A percentile compares a stretch with the other conserved stretches of the same genome.
Evolutionary conservation across 768 basidiomycete genomes (phyloP).

Genomic region (Rhizopogon salebrosus): DNA sequence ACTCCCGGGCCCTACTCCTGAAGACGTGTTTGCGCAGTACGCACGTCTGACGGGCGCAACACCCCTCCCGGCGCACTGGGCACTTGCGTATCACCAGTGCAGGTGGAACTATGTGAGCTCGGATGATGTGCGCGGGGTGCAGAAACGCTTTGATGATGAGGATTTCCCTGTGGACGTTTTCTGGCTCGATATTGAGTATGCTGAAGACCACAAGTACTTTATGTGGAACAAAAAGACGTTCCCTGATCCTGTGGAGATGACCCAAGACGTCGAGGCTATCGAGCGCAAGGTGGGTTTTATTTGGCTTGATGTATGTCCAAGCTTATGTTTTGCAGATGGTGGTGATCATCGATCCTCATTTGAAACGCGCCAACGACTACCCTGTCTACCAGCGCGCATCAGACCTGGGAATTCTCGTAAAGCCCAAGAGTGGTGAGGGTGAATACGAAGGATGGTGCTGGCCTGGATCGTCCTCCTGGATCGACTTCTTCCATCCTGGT

Average conservation of each 20-base stretch:
- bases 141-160: slow-evolving; percentile 85
- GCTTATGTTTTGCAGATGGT: slow-evolving; percentile 67
- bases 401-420: slow-evolving; percentile 78
- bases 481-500: slow-evolving; percentile 92
- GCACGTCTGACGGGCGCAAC: slow-evolving; percentile 79
- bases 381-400: slow-evolving; percentile 83
- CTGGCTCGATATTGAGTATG: slow-evolving; percentile 97
- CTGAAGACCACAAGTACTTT: slow-evolving; percentile 93
- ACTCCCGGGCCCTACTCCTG: slow-evolving; percentile 84
- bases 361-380: slow-evolving; percentile 78
- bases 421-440: slow-evolving; percentile 69
- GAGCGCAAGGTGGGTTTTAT: slow-evolving; percentile 67
- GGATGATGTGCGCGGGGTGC: slow-evolving; percentile 80
- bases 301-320: not conserved
- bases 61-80: slow-evolving; percentile 86
- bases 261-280: slow-evolving; percentile 76
- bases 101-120: slow-evolving; percentile 97
- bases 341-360: slow-evolving; percentile 93
- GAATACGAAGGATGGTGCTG: slow-evolving; percentile 99
- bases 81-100: slow-evolving; percentile 95
- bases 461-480: slow-evolving; percentile 95
- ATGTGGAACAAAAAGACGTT: slow-evolving; percentile 92
- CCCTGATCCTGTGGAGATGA: slow-evolving; percentile 94
- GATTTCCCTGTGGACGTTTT: slow-evolving; percentile 95
- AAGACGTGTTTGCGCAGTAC: slow-evolving; percentile 83